Base-by-base conservation (phyloP, 805 yeast genomes). In the Cyberlindnera amylophila region DNA sequence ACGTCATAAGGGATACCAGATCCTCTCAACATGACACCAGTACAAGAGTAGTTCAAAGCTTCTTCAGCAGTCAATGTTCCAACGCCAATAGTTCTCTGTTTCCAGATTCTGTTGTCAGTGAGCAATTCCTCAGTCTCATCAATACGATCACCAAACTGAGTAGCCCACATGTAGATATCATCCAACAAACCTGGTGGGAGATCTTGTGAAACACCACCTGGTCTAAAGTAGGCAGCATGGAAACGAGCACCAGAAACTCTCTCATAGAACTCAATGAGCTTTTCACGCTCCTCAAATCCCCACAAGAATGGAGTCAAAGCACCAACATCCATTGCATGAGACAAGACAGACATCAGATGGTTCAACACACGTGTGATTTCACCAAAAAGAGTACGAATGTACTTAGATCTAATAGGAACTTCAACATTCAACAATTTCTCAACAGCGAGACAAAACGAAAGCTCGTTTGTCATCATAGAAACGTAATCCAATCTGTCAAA, bases 311-410 rank as follows among this genome's bases (percentile, higher is more conserved):
- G 96, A 24, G 96, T 87, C 64, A 86, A 74, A 17, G 95, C 96
- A 70, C 96, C 96, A 44, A 87, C 95, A 71, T 86, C 96, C 95
- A 86, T 86, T 52, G 91, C 89, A 66, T 87, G 95, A 38, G 95
- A 79, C 49, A 84, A 69, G 36, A 86, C 82, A 19, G 91, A 82
- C 95, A 86, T 86, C 65, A 85, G 74, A 63, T 86, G 96, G 68
- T 86, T 86, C 59, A 84, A 72, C 43, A 85, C 66, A 62, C 96
- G 78, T 42, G 96, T 86, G 63, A 86, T 82, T 63, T 86, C 96
- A 33, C 91, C 93, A 61, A 86, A 87, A 64, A 86, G 59, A 19
- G 95, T 86, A 63, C 96, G 78, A 57, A 86, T 81, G 66, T 86
- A 86, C 67, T 86, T 81, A 37, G 81, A 95, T 63, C 96, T 80